Conservation (phyloP, 2,329 filamentous ascomycete genomes). For the Periconia macrospinosa region DNA sequence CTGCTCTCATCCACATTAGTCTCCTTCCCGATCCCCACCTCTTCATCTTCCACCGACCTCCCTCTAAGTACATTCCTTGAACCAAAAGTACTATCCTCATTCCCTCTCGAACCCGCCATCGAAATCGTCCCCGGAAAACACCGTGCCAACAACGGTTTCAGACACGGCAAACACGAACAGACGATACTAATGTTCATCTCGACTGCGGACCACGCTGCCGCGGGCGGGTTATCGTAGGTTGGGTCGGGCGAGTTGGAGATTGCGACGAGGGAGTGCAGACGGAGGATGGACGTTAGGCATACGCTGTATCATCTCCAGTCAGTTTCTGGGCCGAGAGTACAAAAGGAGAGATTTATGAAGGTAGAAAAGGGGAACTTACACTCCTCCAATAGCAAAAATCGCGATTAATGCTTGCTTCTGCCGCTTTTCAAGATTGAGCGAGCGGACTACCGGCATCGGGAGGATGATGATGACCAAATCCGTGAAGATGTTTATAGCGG, state of each 20-base stretch:
- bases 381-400: constrained; percentile 44
- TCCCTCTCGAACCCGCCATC: neutral
- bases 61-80: neutral
- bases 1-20: neutral
- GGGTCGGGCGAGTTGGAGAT: constrained; percentile 33
- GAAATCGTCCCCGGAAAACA: neutral
- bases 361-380: no score
- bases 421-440: constrained; percentile 35
- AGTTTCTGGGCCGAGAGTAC: no score
- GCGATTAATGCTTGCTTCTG: constrained; percentile 41
- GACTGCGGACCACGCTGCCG: constrained; percentile 33
- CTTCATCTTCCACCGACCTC: no score
- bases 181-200: constrained; percentile 38
- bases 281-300: constrained; percentile 38
- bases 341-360: no score
- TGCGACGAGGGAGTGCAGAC: constrained; percentile 34
- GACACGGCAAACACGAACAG: constrained; percentile 35
- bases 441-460: constrained; percentile 37
- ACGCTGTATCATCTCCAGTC: constrained; percentile 21
- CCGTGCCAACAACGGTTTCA: constrained; percentile 26
- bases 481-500: constrained; percentile 34
- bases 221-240: constrained; percentile 36
- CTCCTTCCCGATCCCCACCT: neutral
- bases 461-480: constrained; percentile 39
- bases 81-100: neutral